These are phyloP conservation scores for Grosmannia huntii DNA, from an alignment of 2,329 filamentous ascomycete genomes.

Conservation along the genomic window DNA sequence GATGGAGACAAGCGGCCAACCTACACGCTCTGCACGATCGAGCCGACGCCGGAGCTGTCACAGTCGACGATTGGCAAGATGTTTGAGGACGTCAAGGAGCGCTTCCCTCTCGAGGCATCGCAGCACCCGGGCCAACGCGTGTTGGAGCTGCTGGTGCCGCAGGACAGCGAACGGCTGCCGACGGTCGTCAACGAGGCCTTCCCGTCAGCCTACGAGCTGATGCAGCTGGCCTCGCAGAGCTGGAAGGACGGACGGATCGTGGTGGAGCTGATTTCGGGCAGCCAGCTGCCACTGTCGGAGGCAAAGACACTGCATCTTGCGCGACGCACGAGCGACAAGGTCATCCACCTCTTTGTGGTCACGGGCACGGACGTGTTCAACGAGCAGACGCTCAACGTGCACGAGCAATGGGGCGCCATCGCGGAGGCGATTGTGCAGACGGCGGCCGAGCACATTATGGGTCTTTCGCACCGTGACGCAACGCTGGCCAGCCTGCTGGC, in stretches of 20 bases:
- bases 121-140: constrained; percentile 7
- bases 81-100: constrained; percentile 16
- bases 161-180: neutral
- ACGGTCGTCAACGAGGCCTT: neutral
- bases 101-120: constrained; percentile 6
- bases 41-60: constrained; percentile 9
- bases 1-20: neutral
- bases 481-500: neutral
- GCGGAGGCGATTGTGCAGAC: constrained; percentile 13
- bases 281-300: constrained; percentile 7
- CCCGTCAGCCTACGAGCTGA: constrained; percentile 1
- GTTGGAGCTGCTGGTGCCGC: neutral
- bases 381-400: constrained; percentile 7
- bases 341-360: constrained; percentile 5
- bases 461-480: constrained; percentile 13
- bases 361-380: neutral
- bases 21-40: constrained; percentile 7
- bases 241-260: constrained; percentile 4
- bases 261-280: constrained; percentile 6
- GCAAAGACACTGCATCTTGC: constrained; percentile 6
- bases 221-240: neutral
- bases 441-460: constrained; percentile 11
- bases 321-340: neutral
- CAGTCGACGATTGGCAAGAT: constrained; percentile 16
- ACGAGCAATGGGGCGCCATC: constrained; percentile 11